Evolutionary conservation across 1,284 basidiomycete species (phyloP), one percentile per base, ranked within the genome.

Genomic region (Anthracocystis setariae): DNA sequence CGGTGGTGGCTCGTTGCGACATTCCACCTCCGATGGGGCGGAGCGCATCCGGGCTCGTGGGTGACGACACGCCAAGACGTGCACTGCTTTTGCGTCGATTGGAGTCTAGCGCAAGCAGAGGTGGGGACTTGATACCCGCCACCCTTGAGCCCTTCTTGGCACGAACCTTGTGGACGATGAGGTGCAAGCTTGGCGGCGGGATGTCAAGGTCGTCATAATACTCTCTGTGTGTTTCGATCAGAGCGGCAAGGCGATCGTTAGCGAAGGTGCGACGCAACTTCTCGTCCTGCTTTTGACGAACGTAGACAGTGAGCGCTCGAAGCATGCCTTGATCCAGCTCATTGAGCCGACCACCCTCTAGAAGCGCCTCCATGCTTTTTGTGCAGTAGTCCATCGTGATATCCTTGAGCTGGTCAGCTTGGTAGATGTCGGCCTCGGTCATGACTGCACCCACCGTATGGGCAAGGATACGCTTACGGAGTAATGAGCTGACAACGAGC

Each of bases 161-260:
- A 17, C 53, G 69, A 3, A 79, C 78, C 23, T 74, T 75, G 38
- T 79, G 73, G 32, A 76, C 76, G 23, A 78, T 69, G 9, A 82
- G 74, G 46, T 83, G 75, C 37, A 86, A 74, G 15, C 81, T 82
- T 8, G 84, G 88, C 24, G 84, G 83, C 0, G 94, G 92, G 33
- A 96, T 86, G 82, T 97, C 94, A 77, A 94, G 89, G 44, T 87
- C 67, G 1, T 86, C 87, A n/a, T 94, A 83, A 91, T 92, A 98
- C 1, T 89, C 89, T 27, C 86, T 86, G 76, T 92, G 88, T 53
- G 87, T 89, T 62, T 86, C 86, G 84, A 92, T 85, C 5, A 90
- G 87, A 23, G 86, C 84, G 3, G 87, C 84, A n/a, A 89, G 83
- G 12, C 92, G 85, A 1, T 84, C 78, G 15, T 86, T 85, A 0